A percentile compares a stretch with the other conserved stretches of the same genome.
These are phyloP conservation scores for Dioscorea alata DNA, from an alignment of 106 monocot genomes.

Conservation along the genomic window DNA sequence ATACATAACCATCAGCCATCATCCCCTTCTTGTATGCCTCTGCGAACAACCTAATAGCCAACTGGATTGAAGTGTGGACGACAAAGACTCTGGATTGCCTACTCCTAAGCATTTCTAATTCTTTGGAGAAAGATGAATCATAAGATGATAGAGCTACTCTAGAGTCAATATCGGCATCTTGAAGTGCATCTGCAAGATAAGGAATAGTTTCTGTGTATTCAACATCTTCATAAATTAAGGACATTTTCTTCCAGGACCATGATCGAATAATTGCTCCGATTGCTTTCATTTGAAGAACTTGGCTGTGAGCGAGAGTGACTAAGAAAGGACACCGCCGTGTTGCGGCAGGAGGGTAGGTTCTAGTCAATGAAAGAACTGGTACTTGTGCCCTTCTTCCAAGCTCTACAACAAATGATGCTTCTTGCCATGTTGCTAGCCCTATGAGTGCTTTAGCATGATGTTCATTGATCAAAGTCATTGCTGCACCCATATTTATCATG, in stretches of 20 bases:
- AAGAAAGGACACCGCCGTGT: conserved; percentile 13
- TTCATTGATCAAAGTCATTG: conserved; percentile 12
- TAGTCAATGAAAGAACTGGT: conserved; percentile 7
- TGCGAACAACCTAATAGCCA: conserved; percentile 14
- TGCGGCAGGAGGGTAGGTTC: neutral
- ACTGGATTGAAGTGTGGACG: conserved; percentile 3
- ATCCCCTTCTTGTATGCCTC: conserved; percentile 15
- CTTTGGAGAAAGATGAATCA: neutral
- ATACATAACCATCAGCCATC: conserved; percentile 15
- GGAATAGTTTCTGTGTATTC: conserved; percentile 13
- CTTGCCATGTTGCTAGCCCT: conserved; percentile 14
- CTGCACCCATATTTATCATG: neutral
- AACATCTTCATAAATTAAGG: conserved; percentile 11
- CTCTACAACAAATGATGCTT: conserved; percentile 9
- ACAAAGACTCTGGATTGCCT: conserved; percentile 22
- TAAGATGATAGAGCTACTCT: conserved; percentile 3
- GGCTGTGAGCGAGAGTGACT: neutral
- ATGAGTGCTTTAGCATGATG: conserved; percentile 9
- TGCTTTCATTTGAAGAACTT: conserved; percentile 4
- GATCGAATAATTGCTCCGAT: conserved; percentile 10
- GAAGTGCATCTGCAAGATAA: conserved; percentile 4
- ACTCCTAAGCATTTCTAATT: conserved; percentile 10
- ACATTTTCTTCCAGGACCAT: conserved; percentile 9
- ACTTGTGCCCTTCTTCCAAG: conserved; percentile 12
- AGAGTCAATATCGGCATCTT: conserved; percentile 9